Base-by-base conservation (phyloP, 2,329 filamentous ascomycete species). In the Arthrobotrys megalospora region DNA sequence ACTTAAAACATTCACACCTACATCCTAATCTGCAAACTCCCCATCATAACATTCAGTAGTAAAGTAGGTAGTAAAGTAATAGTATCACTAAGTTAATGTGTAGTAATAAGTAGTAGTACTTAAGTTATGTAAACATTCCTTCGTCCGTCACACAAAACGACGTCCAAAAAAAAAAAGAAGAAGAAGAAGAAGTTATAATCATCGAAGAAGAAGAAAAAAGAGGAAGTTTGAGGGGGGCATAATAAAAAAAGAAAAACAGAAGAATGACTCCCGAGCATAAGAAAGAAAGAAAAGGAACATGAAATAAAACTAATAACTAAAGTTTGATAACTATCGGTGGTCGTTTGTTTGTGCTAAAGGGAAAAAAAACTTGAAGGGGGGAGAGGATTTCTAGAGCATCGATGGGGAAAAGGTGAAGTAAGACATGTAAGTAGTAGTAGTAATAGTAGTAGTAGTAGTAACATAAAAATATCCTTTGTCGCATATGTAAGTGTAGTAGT, bases 401-500 rank as follows among this genome's bases (percentile, higher is more conserved):
- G 28, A 52, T 3, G n/a, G n/a, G 21, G 10, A 38, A 12, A 11
- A 16, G 52, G 6, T 38, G 12, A 32, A 58, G 16, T 10, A 38
- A 38, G 52, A 58, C 52, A 53, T 53, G 52, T 58, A 28, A 28
- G 24, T 28, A 58, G 52, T 58, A 58, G 36, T 58, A 58, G 50
- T 58, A 41, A 8, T 58, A 58, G 24, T 28, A 58, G 52, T 58
- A 58, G 36, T 58, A 58, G 50, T 58, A 41, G 16, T 58, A 58
- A 58, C 52, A 58, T 58, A 58, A 58, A 3, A 58, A 58, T 58
- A 58, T 58, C 52, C 32, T 58, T 58, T 36, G 52, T 41, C 52
- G 52, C 52, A 58, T 58, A 58, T 58, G 52, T 58, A 58, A 58
- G 50, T 53, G 50, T 53, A 58, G 28, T 53, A 28, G 50, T 53